A percentile compares a stretch with the other conserved stretches of the same genome.
Evolutionary conservation across 2,329 filamentous ascomycete species (phyloP).

Genomic region (Colletotrichum sojae): DNA sequence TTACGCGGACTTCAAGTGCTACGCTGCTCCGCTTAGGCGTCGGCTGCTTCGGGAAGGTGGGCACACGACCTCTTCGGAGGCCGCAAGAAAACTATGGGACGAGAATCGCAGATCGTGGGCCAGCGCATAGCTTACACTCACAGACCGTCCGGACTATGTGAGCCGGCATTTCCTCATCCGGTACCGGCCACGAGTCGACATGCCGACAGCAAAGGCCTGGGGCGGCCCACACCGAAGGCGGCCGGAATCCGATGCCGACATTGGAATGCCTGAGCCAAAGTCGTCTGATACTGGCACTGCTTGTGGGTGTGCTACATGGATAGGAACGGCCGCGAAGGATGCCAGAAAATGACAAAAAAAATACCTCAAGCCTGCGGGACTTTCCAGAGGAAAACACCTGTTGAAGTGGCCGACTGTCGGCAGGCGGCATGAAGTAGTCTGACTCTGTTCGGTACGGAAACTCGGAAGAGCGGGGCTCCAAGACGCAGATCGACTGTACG

Average conservation of each 20-base stretch:
- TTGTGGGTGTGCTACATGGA: constrained; percentile 43
- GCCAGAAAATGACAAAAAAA: constrained; percentile 6
- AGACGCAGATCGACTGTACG: constrained; percentile 9
- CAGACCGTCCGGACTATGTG: constrained; percentile 9
- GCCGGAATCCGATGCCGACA: neutral
- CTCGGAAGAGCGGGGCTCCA: constrained; percentile 1
- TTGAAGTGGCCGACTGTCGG: neutral
- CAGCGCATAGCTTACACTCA: neutral
- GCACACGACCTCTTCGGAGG: constrained; percentile 29
- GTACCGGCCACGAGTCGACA: constrained; percentile 4
- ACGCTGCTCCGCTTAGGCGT: too few species aligned
- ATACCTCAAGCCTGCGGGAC: neutral
- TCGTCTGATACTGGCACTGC: constrained; percentile 10
- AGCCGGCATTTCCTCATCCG: neutral
- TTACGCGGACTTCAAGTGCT: too few species aligned
- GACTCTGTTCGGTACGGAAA: neutral
- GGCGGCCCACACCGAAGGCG: neutral
- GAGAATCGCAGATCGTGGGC: neutral
- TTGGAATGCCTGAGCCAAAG: constrained; percentile 20
- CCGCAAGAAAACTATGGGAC: neutral
- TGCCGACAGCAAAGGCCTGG: too few species aligned
- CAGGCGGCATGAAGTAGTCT: constrained; percentile 6
- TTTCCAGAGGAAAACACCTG: neutral
- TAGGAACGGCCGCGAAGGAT: constrained; percentile 31
- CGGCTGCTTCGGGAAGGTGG: constrained; percentile 32